Evolutionary conservation across 75 land plant species (phyloP), one percentile per base, ranked within the genome.

Genomic region (Isoetes taiwanensis): DNA sequence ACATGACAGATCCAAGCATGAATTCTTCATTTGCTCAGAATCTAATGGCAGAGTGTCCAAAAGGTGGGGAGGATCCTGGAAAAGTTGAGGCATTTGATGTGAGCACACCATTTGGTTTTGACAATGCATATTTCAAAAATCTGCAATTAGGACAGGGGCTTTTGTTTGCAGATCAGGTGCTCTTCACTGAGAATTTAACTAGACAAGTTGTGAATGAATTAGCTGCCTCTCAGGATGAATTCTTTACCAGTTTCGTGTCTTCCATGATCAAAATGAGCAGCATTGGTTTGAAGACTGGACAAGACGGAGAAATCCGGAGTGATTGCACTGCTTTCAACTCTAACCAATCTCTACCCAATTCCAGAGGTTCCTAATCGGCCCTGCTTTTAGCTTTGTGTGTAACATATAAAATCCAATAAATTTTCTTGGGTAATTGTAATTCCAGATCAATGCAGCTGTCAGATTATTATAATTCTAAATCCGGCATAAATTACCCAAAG

Each of bases 231-330:
- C 50, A 46, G 16, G 50, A 46, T 23, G 50, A 46, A 16, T 46
- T 46, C 50, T 46, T 46, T n/a, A n/a, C 50, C 5, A 23, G 25
- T 6, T 46, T 46, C 25, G 50, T 46, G 4, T 23, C 16, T 19
- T 19, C 50, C 5, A 46, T 46, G 50, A 16, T n/a, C n/a, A 46
- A 46, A 23, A 46, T 46, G 50, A 46, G 50, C 19, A 46, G n/a
- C n/a, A 46, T 46, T 19, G n/a, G 50, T 4, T 19, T 46, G 4
- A 46, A 46, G 50, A 46, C 50, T 6, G 50, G 50, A 46, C 9
- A 23, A 5, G n/a, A 46, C 6, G 50, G 50, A 23, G 50, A 46
- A 16, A 46, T 46, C 5, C 16, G 50, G 50, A 16, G 23, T 19
- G 23, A 23, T 23, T 46, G 50, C 19, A 46, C 12, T 8, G 23